A percentile compares a stretch with the other conserved stretches of the same genome.
Conservation (phyloP, 2,329 filamentous ascomycete species). For the Alternaria metachromatica region DNA sequence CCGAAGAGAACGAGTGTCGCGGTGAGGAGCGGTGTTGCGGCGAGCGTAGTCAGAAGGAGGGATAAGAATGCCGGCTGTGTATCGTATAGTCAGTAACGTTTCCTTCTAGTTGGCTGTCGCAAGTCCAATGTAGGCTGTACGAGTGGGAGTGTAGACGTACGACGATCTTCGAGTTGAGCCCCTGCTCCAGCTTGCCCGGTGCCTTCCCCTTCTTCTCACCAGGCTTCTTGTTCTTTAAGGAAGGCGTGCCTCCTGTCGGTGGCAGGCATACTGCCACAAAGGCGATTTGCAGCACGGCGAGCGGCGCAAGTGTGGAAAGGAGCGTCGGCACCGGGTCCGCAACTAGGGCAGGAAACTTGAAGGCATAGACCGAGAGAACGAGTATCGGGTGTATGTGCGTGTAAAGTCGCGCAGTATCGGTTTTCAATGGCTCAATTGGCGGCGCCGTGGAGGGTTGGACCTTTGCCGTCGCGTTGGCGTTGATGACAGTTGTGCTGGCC, state of each 20-base stretch:
- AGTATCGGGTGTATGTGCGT: conserved; percentile 72
- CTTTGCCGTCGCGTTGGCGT: conserved; percentile 27
- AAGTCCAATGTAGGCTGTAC: neutral
- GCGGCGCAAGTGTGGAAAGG: conserved; percentile 64
- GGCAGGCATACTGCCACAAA: conserved; percentile 68
- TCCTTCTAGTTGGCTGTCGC: neutral
- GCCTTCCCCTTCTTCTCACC: conserved; percentile 48
- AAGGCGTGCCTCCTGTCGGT: conserved; percentile 51
- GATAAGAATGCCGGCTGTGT: conserved; percentile 73
- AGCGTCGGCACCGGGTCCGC: conserved; percentile 72
- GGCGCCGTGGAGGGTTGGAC: conserved; percentile 29
- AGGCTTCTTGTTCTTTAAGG: conserved; percentile 60
- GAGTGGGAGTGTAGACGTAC: conserved; percentile 41
- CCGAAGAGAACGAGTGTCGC: conserved; percentile 83
- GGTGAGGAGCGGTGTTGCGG: conserved; percentile 64
- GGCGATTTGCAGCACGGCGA: conserved; percentile 68
- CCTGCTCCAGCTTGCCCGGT: conserved; percentile 32
- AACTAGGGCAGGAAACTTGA: conserved; percentile 72
- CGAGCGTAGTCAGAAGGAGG: conserved; percentile 63
- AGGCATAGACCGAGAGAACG: conserved; percentile 68
- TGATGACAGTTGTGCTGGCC: conserved; percentile 36
- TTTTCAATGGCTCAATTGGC: conserved; percentile 57
- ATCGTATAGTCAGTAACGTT: neutral
- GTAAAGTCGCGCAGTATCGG: conserved; percentile 59
- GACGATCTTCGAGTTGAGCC: conserved; percentile 46